These are phyloP conservation scores for Tolypocladium cylindrosporum DNA, from an alignment of 2,329 filamentous ascomycete genomes.

Conservation along the genomic window DNA sequence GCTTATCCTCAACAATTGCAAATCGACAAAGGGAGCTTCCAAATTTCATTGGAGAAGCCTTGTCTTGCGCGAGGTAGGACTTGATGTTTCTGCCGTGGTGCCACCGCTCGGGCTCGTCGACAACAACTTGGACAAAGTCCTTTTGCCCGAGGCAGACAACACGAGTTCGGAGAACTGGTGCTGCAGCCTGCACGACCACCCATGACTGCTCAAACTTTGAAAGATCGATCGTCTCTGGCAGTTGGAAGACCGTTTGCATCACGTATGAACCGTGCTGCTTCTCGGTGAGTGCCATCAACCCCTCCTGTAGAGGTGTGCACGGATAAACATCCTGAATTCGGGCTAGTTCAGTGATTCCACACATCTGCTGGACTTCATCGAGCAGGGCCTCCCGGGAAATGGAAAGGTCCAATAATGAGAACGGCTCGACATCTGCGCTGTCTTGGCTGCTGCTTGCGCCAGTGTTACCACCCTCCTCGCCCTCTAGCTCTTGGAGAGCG, in stretches of 20 bases:
- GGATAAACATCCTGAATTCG: slow-evolving; percentile 23
- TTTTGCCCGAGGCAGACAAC: not conserved
- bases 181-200: not conserved
- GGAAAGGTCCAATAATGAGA: not conserved
- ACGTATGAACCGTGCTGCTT: slow-evolving; percentile 26
- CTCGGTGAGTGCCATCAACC: slow-evolving; percentile 24
- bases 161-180: not conserved
- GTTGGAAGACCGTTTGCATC: slow-evolving; percentile 14
- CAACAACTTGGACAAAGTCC: not conserved
- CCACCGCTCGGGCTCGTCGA: not conserved
- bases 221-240: not conserved
- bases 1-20: not conserved
- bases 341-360: not conserved
- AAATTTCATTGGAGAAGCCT: not conserved
- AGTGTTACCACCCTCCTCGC: not conserved
- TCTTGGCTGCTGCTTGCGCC: not conserved
- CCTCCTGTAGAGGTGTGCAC: slow-evolving; percentile 30
- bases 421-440: not conserved
- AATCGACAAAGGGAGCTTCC: not conserved
- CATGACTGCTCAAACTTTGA: not conserved
- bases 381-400: not conserved
- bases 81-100: not conserved
- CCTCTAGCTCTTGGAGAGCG: not conserved
- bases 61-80: not conserved
- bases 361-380: not conserved